These are phyloP conservation scores for Immersiella caudata DNA, from an alignment of 495 filamentous ascomycete species.

Conservation along the genomic window DNA sequence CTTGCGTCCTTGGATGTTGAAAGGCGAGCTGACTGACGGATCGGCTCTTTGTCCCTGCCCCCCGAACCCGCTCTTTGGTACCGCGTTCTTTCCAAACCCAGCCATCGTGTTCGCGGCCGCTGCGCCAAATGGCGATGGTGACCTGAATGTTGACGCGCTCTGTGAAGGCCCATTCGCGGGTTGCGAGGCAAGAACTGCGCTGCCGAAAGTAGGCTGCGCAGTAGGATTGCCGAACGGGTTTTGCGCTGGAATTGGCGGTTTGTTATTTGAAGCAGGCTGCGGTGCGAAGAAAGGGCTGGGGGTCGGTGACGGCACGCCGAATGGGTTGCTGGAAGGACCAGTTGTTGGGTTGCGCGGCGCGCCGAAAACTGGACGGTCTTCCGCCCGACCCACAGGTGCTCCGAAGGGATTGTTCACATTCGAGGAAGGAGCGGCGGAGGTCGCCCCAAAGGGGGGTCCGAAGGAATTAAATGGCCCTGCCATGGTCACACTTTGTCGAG, in stretches of 20 bases:
- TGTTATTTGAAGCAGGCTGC: not conserved
- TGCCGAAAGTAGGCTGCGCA: not conserved
- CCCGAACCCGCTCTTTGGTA: constrained; percentile 20
- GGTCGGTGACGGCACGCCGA: constrained; percentile 13
- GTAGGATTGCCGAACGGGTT: constrained; percentile 20
- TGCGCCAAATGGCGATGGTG: constrained; percentile 6
- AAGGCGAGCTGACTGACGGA: constrained; percentile 1
- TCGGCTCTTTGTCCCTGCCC: constrained; percentile 7
- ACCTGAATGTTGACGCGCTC: not conserved
- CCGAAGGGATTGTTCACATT: constrained; percentile 18
- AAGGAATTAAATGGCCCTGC: constrained; percentile 31
- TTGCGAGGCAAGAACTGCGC: not conserved
- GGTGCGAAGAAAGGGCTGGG: not conserved
- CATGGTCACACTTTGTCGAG: constrained; percentile 23
- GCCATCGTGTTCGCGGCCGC: constrained; percentile 7
- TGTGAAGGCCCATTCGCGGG: not conserved
- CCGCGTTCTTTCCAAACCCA: not conserved
- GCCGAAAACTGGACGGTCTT: constrained; percentile 5
- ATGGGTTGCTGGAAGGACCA: constrained; percentile 16
- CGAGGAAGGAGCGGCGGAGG: not conserved
- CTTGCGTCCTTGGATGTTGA: constrained; percentile 12
- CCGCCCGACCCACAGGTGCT: not conserved
- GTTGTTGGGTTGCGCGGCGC: constrained; percentile 9
- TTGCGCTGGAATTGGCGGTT: constrained; percentile 6
- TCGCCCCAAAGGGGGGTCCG: constrained; percentile 24